Evolutionary conservation across 2,329 filamentous ascomycete genomes (phyloP).

Genomic region (Clonostachys rhizophaga): DNA sequence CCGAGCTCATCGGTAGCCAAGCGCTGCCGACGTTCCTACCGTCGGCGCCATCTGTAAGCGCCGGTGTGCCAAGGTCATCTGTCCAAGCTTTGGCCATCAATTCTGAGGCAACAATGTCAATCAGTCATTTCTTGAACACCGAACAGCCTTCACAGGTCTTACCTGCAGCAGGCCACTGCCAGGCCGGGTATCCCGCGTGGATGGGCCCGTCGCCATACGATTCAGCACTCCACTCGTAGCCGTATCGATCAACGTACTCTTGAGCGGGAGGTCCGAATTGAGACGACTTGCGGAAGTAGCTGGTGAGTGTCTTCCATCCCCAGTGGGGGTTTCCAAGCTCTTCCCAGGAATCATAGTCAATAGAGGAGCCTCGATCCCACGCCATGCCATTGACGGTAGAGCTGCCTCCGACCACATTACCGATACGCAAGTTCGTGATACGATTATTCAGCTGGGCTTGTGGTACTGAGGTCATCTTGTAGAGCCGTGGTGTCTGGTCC

Average conservation of each 20-base stretch:
- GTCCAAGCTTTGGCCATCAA: slow-evolving; percentile 7
- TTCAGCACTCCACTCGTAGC: slow-evolving; percentile 10
- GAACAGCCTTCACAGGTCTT: background rate
- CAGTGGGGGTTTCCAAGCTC: slow-evolving; percentile 27
- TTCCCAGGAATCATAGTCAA: slow-evolving; percentile 27
- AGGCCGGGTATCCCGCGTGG: slow-evolving; percentile 12
- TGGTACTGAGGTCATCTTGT: slow-evolving; percentile 13
- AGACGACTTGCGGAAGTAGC: slow-evolving; percentile 13
- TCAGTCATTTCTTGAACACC: background rate
- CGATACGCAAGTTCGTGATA: slow-evolving; percentile 10
- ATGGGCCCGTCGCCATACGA: slow-evolving; percentile 14
- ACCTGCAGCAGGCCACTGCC: slow-evolving; percentile 15
- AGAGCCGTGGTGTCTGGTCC: slow-evolving; percentile 6
- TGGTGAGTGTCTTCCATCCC: slow-evolving; percentile 24
- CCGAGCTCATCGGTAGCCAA: slow-evolving; percentile 12
- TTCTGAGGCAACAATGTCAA: slow-evolving; percentile 1
- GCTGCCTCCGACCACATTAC: slow-evolving; percentile 18
- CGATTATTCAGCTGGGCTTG: slow-evolving; percentile 14
- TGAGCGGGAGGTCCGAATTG: slow-evolving; percentile 8
- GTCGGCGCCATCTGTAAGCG: slow-evolving; percentile 11
- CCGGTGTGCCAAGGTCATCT: slow-evolving; percentile 6
- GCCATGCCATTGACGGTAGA: slow-evolving; percentile 22
- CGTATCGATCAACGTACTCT: slow-evolving; percentile 11
- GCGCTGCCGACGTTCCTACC: slow-evolving; percentile 13
- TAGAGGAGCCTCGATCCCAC: slow-evolving; percentile 14